Evolutionary conservation across 179 eudicot species (phyloP).

Genomic region (Nepenthes alata): DNA sequence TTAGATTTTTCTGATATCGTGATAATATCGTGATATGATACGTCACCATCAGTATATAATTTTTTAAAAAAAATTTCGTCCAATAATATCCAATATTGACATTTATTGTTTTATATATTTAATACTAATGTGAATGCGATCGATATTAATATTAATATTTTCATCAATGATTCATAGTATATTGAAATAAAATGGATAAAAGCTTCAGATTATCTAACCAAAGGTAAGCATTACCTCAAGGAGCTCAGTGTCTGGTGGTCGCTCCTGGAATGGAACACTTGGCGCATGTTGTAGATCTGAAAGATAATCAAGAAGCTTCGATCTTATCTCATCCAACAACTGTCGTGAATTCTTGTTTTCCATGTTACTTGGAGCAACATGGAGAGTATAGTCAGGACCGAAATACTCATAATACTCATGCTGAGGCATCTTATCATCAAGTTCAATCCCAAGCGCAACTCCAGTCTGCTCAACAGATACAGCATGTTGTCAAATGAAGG

Average conservation of each 20-base stretch:
- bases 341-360: slow-evolving; percentile 64
- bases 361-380: slow-evolving; percentile 87
- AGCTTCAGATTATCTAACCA: slow-evolving; percentile 1
- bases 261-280: slow-evolving; percentile 71
- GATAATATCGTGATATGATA: no score
- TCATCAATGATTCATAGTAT: neutral
- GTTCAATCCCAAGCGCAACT: slow-evolving; percentile 71
- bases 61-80: neutral
- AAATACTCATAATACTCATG: slow-evolving; percentile 76
- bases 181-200: neutral
- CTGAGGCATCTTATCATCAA: slow-evolving; percentile 75
- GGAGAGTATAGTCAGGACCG: slow-evolving; percentile 79
- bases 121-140: no score
- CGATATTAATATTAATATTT: no score
- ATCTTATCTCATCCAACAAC: slow-evolving; percentile 51
- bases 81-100: no score
- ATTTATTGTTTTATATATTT: no score
- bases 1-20: no score
- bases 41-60: no score
- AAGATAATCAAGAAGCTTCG: slow-evolving; percentile 59
- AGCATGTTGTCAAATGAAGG: neutral
- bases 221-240: slow-evolving; percentile 32
- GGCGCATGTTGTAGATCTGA: slow-evolving; percentile 72
- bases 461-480: slow-evolving; percentile 41
- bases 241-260: slow-evolving; percentile 63